Conservation (phyloP, 306 rosid species). For the Inga oerstediana region DNA sequence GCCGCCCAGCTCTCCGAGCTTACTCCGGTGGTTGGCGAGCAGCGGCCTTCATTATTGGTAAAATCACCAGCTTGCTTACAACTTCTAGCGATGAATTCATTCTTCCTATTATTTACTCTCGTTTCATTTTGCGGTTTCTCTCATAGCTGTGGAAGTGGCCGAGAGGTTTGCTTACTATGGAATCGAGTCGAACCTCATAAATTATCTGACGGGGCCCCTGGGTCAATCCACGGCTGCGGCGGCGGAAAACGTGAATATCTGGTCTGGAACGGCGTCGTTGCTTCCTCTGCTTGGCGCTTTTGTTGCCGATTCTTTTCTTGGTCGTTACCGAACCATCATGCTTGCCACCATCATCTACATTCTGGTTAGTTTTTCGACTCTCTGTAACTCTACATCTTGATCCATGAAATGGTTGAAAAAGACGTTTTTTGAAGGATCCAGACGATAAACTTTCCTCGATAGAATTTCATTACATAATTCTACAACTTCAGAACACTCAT, state of each 20-base stretch:
- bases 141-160: conserved; percentile 44
- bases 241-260: conserved; percentile 48
- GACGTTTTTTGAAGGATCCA: not conserved
- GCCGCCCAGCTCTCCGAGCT: conserved; percentile 37
- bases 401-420: not conserved
- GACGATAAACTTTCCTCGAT: not conserved
- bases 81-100: not conserved
- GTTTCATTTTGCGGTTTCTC: not conserved
- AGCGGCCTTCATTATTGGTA: conserved; percentile 49
- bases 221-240: conserved; percentile 53
- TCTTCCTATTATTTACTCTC: not conserved
- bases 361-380: conserved; percentile 34
- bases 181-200: conserved; percentile 47
- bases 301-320: conserved; percentile 57
- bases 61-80: not conserved
- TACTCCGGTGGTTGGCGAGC: conserved; percentile 59
- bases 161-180: conserved; percentile 60
- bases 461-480: not conserved
- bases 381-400: not conserved
- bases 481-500: not conserved
- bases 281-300: conserved; percentile 52
- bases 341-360: conserved; percentile 47
- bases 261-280: conserved; percentile 52
- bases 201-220: conserved; percentile 47
- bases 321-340: conserved; percentile 53